These are phyloP conservation scores for Neltuma alba DNA, from an alignment of 306 rosid species.

Conservation along the genomic window DNA sequence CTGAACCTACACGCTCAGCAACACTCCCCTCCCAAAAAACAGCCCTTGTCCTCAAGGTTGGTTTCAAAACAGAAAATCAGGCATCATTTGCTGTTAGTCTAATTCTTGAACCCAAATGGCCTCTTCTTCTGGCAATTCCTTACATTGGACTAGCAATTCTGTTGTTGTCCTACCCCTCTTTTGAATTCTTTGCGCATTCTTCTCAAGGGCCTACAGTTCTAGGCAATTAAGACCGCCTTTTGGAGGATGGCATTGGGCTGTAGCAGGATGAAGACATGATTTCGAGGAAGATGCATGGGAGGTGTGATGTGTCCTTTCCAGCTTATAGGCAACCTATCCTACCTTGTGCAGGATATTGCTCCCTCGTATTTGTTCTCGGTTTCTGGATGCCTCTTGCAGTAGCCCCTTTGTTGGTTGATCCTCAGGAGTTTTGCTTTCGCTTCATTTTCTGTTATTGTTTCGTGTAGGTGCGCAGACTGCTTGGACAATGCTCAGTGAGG, in stretches of 20 bases:
- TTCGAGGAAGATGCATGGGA: not conserved
- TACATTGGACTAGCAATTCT: not conserved
- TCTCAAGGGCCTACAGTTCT: not conserved
- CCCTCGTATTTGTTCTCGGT: not conserved
- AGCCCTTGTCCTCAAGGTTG: not conserved
- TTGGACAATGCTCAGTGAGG: conserved; percentile 90
- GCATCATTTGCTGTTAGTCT: not conserved
- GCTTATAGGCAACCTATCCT: not conserved
- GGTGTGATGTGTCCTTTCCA: not conserved
- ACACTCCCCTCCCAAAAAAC: not conserved
- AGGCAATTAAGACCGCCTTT: not conserved
- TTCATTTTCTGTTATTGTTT: conserved; percentile 12
- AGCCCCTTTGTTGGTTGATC: not conserved
- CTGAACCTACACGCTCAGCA: not conserved
- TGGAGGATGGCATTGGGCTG: not conserved
- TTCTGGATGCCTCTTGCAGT: not conserved
- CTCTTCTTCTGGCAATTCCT: not conserved
- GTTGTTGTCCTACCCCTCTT: not conserved
- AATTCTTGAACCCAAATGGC: not conserved
- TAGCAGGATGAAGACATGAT: not conserved
- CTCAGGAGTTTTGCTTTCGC: not conserved
- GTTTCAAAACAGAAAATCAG: not conserved
- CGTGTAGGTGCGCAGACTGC: conserved; percentile 82
- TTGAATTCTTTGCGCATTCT: not conserved
- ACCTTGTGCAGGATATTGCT: not conserved